phyloP scores from a whole-genome alignment of 2,329 filamentous ascomycete species.

The Colletotrichum noveboracense region DNA sequence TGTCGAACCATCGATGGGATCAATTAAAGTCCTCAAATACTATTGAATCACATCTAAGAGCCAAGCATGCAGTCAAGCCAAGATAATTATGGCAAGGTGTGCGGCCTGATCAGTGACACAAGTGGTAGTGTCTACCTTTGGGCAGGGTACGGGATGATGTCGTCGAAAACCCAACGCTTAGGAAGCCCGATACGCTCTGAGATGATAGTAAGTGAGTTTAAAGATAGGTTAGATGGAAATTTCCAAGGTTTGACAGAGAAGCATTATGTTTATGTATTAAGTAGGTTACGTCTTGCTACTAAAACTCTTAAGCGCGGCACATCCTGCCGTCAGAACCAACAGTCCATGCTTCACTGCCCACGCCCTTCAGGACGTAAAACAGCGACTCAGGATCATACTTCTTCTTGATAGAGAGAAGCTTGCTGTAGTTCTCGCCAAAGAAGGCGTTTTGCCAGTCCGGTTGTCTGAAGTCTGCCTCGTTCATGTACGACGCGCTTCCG shows the following conservation, averaged over 20 bases:
- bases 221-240: not conserved
- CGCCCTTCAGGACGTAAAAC: slow-evolving; percentile 51
- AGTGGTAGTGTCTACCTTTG: accelerated
- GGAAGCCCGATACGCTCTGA: not conserved
- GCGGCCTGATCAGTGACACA: not conserved
- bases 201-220: not conserved
- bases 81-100: not conserved
- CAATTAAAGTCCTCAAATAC: not conserved
- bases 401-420: slow-evolving; percentile 50
- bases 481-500: slow-evolving; percentile 51
- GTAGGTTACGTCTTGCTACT: not conserved
- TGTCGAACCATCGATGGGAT: not conserved
- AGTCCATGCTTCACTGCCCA: slow-evolving; percentile 57
- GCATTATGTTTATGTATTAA: not conserved
- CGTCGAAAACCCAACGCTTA: accelerated
- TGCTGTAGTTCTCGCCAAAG: slow-evolving; percentile 51
- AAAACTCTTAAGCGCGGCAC: slow-evolving; percentile 32
- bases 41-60: not conserved
- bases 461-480: slow-evolving; percentile 55
- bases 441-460: slow-evolving; percentile 47
- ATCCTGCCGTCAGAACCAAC: slow-evolving; percentile 43
- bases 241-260: accelerated
- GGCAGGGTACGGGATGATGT: accelerated
- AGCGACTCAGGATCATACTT: slow-evolving; percentile 52
- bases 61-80: not conserved